Conservation (phyloP, 2,329 filamentous ascomycete species). For the Harringtonia lauricola region DNA sequence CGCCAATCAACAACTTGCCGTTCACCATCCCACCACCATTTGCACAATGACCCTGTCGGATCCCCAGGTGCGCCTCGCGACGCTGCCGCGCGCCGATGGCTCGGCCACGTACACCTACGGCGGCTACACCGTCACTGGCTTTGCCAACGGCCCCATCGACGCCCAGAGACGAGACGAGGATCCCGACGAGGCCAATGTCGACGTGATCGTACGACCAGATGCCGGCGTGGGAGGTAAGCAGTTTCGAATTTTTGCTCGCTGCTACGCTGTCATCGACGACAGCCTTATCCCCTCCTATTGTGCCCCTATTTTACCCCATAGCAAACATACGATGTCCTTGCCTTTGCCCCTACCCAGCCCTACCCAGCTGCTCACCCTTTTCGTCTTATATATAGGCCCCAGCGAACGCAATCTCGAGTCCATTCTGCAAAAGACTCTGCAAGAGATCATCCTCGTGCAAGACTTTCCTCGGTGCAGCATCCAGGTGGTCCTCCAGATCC, state of each 20-base stretch:
- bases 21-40: not conserved
- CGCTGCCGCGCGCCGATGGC: constrained; percentile 63
- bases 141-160: constrained; percentile 89
- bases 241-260: constrained; percentile 1
- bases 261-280: not conserved
- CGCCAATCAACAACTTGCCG: not conserved
- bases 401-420: constrained; percentile 75
- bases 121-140: constrained; percentile 72
- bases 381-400: constrained; percentile 37
- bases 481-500: constrained; percentile 72
- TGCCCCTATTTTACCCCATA: not conserved
- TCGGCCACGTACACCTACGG: constrained; percentile 66
- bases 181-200: constrained; percentile 80
- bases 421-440: constrained; percentile 59
- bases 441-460: constrained; percentile 63
- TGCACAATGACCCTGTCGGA: constrained; percentile 31
- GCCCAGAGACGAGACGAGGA: constrained; percentile 80
- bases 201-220: constrained; percentile 80
- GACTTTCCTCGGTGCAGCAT: constrained; percentile 68
- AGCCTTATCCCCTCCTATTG: not conserved
- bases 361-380: constrained; percentile 14
- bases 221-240: constrained; percentile 67
- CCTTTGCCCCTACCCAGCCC: constrained; percentile 1
- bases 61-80: constrained; percentile 42
- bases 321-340: not conserved